These are phyloP conservation scores for Rhodotorula sp. DNA, from an alignment of 1,284 basidiomycete species.

Conservation along the genomic window DNA sequence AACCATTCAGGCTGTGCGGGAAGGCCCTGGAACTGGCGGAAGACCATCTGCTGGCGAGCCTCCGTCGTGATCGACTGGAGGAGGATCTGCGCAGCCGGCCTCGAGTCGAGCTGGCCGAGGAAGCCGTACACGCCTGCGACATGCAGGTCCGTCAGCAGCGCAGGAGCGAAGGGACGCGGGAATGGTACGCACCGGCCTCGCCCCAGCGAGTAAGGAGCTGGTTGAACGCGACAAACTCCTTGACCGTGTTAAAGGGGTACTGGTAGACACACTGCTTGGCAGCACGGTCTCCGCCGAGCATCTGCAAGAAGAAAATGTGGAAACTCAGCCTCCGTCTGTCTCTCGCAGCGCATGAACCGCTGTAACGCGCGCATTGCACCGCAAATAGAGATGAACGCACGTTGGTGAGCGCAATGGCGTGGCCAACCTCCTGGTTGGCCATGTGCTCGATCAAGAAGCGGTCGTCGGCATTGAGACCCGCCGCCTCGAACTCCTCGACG, in stretches of 20 bases:
- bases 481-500: constrained; percentile 40
- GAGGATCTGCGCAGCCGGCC: constrained; percentile 61
- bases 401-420: constrained; percentile 58
- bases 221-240: constrained; percentile 65
- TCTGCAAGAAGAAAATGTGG: neutral
- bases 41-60: constrained; percentile 66
- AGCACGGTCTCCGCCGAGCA: constrained; percentile 29
- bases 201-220: constrained; percentile 62
- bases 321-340: neutral
- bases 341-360: too few species aligned
- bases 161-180: neutral
- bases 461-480: constrained; percentile 61
- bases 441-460: constrained; percentile 61
- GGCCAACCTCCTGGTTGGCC: constrained; percentile 60
- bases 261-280: constrained; percentile 34
- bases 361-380: neutral
- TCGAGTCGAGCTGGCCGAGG: constrained; percentile 63
- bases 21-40: constrained; percentile 60
- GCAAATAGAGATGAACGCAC: constrained; percentile 47
- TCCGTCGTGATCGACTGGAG: constrained; percentile 66
- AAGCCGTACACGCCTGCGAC: constrained; percentile 58
- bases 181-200: constrained; percentile 57
- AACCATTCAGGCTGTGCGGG: constrained; percentile 46
- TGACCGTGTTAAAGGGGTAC: constrained; percentile 63
- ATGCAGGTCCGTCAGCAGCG: constrained; percentile 13